Conservation (phyloP, 345 rosid species). For the Sonneratia alba region DNA sequence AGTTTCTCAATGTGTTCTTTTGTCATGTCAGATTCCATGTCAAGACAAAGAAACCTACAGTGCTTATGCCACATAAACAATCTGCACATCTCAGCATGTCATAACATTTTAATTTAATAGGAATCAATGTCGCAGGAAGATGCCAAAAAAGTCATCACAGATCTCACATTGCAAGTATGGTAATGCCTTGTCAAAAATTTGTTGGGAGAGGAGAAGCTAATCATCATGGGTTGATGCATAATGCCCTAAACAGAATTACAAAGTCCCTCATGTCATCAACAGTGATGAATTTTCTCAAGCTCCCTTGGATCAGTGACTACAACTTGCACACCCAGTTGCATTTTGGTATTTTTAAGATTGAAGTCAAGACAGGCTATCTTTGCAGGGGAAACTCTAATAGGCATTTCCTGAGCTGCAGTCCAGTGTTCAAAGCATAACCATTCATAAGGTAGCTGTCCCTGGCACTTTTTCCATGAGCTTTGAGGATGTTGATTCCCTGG, state of each 20-base stretch:
- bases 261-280: slow-evolving; percentile 24
- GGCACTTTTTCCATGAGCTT: slow-evolving; percentile 95
- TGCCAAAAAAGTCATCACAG: neutral
- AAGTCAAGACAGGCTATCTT: slow-evolving; percentile 94
- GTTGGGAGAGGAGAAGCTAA: neutral
- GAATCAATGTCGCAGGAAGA: too few relatives aligned
- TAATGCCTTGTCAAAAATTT: neutral
- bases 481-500: slow-evolving; percentile 80
- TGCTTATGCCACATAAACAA: neutral
- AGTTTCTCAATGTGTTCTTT: slow-evolving; percentile 92
- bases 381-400: slow-evolving; percentile 76
- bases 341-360: slow-evolving; percentile 90
- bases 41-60: slow-evolving; percentile 7
- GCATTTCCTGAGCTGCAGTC: slow-evolving; percentile 99
- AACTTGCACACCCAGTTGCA: slow-evolving; percentile 95
- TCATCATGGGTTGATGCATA: neutral
- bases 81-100: neutral
- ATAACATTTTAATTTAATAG: neutral
- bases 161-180: neutral
- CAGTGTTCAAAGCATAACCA: slow-evolving; percentile 89
- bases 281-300: slow-evolving; percentile 91
- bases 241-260: neutral
- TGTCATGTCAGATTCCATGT: slow-evolving; percentile 93
- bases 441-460: slow-evolving; percentile 80
- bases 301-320: slow-evolving; percentile 90